Conservation (phyloP, 371 early-diverging fungal genomes). For the Phascolomyces articulosus region DNA sequence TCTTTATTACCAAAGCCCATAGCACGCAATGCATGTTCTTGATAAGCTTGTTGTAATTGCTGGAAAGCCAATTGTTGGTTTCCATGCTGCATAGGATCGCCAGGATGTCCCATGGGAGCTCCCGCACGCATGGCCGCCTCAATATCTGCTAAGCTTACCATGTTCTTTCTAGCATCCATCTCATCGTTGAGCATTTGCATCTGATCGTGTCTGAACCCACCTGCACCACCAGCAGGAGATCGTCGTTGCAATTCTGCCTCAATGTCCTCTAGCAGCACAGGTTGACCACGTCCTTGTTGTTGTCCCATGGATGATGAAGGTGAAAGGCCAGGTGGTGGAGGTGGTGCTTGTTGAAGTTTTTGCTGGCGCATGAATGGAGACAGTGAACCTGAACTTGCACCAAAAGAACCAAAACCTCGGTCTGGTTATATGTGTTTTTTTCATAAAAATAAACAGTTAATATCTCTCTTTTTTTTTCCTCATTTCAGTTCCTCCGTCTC, state of each 20-base stretch:
- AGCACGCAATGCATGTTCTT: constrained; percentile 25
- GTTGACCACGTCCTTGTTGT: constrained; percentile 33
- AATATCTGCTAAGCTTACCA: constrained; percentile 71
- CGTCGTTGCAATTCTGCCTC: constrained; percentile 60
- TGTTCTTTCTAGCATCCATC: constrained; percentile 41
- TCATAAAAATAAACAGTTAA: neutral
- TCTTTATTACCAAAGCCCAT: constrained; percentile 24
- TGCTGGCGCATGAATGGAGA: constrained; percentile 16
- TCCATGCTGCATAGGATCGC: neutral
- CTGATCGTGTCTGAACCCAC: constrained; percentile 18
- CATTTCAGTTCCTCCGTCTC: neutral
- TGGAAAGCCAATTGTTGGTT: constrained; percentile 8
- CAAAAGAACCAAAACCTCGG: constrained; percentile 21
- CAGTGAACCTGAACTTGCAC: constrained; percentile 10
- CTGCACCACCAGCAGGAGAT: constrained; percentile 20
- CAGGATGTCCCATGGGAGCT: constrained; percentile 4
- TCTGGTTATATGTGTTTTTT: constrained; percentile 14
- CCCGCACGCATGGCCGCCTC: constrained; percentile 64
- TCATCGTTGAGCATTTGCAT: constrained; percentile 22
- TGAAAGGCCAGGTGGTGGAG: constrained; percentile 28
- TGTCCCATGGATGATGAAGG: constrained; percentile 32
- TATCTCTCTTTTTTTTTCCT: too few relatives aligned
- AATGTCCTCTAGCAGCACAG: constrained; percentile 55
- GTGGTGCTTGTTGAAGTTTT: constrained; percentile 27
- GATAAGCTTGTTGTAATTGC: constrained; percentile 34